phyloP scores from a whole-genome alignment of 192 early-diverging fungal genomes.

The Mortierella claussenii region DNA sequence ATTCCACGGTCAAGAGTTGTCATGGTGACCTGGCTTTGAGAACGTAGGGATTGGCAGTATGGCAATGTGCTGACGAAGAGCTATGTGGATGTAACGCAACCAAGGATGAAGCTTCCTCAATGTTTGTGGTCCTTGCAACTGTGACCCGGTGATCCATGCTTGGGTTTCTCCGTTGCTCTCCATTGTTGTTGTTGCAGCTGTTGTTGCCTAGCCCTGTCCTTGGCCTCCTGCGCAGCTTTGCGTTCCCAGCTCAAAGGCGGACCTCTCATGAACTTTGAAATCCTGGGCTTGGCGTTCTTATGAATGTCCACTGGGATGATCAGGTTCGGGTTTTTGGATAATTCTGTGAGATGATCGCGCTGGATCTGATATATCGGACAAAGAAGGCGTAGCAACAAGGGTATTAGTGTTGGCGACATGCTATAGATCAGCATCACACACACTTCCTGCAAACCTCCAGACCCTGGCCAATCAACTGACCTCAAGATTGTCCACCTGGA shows the following conservation, averaged over 20 bases:
- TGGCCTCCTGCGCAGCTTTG: constrained; percentile 36
- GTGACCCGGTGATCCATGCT: constrained; percentile 33
- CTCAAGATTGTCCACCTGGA: constrained; percentile 47
- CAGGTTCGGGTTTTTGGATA: constrained; percentile 49
- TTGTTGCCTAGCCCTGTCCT: constrained; percentile 28
- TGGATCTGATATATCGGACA: constrained; percentile 36
- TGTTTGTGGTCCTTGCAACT: constrained; percentile 36
- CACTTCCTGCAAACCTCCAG: no score
- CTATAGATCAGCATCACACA: no score
- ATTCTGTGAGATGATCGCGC: constrained; percentile 40
- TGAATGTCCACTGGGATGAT: constrained; percentile 51
- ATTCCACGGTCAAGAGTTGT: no score
- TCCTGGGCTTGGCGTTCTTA: constrained; percentile 43
- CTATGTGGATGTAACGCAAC: no score
- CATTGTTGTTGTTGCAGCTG: neutral
- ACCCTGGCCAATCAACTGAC: no score
- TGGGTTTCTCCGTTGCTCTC: constrained; percentile 6
- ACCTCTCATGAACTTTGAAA: constrained; percentile 47
- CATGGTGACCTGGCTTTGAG: no score
- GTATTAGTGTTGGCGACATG: no score
- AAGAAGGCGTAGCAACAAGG: no score
- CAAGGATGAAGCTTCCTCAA: no score
- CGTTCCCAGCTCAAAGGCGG: constrained; percentile 51
- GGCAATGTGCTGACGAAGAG: no score
- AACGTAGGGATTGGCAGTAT: no score